Evolutionary conservation across 1,139 yeast species (phyloP).

Genomic region (Maudiozyma humilis): DNA sequence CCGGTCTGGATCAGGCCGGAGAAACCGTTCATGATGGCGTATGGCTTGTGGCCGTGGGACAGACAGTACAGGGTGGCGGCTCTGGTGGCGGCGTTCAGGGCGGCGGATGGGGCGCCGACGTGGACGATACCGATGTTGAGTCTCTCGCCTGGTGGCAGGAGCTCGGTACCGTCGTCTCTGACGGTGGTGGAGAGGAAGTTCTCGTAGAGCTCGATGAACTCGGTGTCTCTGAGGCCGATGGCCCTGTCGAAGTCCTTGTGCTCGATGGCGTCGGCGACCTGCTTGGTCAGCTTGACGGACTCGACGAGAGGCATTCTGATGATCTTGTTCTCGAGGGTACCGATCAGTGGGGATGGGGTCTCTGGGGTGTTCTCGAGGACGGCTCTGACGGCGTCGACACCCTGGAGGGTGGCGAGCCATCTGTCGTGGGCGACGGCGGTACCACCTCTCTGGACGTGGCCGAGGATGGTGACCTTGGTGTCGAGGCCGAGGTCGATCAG

Average conservation of each 20-base stretch:
- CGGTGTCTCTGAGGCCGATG: constrained; percentile 60
- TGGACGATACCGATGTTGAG: constrained; percentile 64
- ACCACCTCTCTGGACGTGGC: constrained; percentile 85
- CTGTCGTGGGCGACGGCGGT: constrained; percentile 77
- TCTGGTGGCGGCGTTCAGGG: constrained; percentile 68
- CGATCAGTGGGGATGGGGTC: constrained; percentile 72
- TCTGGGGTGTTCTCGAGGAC: constrained; percentile 61
- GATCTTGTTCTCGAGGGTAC: constrained; percentile 62
- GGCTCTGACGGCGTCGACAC: constrained; percentile 77
- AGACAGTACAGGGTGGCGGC: constrained; percentile 68
- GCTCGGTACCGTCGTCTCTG: constrained; percentile 48
- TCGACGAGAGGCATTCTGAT: constrained; percentile 63
- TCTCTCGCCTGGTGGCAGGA: constrained; percentile 48
- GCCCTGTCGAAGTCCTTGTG: constrained; percentile 55
- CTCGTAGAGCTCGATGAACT: constrained; percentile 56
- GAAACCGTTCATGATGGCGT: constrained; percentile 69
- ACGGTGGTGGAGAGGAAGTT: constrained; percentile 59
- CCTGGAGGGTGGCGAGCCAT: constrained; percentile 67
- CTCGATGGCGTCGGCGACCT: constrained; percentile 61
- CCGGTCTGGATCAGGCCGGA: constrained; percentile 72
- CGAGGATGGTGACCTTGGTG: constrained; percentile 70
- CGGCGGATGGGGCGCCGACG: constrained; percentile 81
- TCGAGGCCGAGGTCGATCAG: constrained; percentile 66
- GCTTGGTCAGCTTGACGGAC: constrained; percentile 60
- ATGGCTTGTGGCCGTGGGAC: constrained; percentile 67